Base-by-base conservation (phyloP, 2,329 filamentous ascomycete genomes). In the Fusarium albosuccineum region DNA sequence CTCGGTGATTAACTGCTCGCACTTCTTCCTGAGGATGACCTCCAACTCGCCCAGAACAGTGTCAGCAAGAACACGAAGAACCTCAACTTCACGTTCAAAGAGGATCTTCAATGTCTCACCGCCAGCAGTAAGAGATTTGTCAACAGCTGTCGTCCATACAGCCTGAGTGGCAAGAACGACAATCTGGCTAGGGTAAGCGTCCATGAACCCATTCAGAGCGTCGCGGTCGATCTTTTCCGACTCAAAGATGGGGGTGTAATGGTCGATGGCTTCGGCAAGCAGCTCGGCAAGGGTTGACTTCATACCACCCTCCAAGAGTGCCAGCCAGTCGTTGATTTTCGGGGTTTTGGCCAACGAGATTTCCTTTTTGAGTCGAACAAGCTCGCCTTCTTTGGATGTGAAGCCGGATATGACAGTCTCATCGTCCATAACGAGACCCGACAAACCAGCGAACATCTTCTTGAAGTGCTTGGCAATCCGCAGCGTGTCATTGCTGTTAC, bases 381-480 rank as follows among this genome's bases (percentile, higher is more conserved):
- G 86, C 79, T 99, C 96, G 53, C 91, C 94, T 80, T 99, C 97
- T 76, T 97, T 97, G 0, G 96, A 99, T 3, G 92, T 96, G 73
- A 98, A 95, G 7, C 94, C 95, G 27, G 91, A 91, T 67, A 99
- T 98, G 65, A 93, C 89, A 27, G 90, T 89, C 72, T 97, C 92
- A 56, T 98, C 94, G 70, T 97, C 93, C 84, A 97, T 95, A 41
- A 94, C 84, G 36, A 99, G 86, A 4, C 96, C 96, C 5, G 91
- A 95, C 48, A 99, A 85, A 65, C 96, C 96, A 67, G 97, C 96
- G 83, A 99, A 99, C 96, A 99, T 99, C 85, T 99, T 99, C 79
- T 97, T 95, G 84, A 99, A 94, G 82, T 99, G 97, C 79, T 99
- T 99, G 40, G 96, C 93, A 70, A 99, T 97, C 56, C 96, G 94